A percentile compares a stretch with the other conserved stretches of the same genome.
Evolutionary conservation across 352 stramenopile genomes (phyloP).

Genomic region (Pythium vanterpoolii): DNA sequence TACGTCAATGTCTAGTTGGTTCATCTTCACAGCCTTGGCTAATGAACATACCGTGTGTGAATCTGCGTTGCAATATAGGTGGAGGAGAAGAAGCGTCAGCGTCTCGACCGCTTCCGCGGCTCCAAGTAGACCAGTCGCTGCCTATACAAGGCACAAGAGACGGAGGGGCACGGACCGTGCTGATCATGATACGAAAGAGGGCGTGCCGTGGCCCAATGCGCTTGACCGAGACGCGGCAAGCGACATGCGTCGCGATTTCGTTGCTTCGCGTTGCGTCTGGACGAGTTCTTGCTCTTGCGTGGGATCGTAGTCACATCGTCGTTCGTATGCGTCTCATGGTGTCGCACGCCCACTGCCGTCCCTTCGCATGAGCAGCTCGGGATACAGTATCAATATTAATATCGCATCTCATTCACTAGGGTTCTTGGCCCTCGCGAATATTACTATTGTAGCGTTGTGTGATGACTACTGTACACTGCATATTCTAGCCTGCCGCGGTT

Average conservation of each 20-base stretch:
- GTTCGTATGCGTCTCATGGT: not conserved
- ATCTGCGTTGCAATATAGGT: conserved; percentile 26
- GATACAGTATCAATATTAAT: no score
- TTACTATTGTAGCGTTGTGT: no score
- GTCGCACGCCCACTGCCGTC: not conserved
- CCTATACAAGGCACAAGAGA: not conserved
- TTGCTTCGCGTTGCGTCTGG: conserved; percentile 1
- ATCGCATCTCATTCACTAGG: no score
- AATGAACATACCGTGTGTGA: conserved; percentile 21
- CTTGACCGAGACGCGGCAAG: not conserved
- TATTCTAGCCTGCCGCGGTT: conserved; percentile 22
- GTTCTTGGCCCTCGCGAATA: no score
- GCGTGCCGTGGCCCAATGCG: no score
- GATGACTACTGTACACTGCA: conserved; percentile 14
- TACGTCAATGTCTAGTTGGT: conserved; percentile 22
- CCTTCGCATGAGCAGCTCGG: no score
- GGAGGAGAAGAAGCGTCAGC: conserved; percentile 76
- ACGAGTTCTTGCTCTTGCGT: not conserved
- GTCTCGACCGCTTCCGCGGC: conserved; percentile 55
- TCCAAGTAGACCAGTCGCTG: conserved; percentile 18
- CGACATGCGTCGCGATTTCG: not conserved
- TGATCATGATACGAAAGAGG: no score
- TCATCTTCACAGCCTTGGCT: not conserved
- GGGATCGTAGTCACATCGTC: not conserved
- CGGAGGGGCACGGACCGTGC: not conserved